Evolutionary conservation across 2,329 filamentous ascomycete genomes (phyloP), one percentile per base, ranked within the genome.

Genomic region (Verticillium tricorpus): DNA sequence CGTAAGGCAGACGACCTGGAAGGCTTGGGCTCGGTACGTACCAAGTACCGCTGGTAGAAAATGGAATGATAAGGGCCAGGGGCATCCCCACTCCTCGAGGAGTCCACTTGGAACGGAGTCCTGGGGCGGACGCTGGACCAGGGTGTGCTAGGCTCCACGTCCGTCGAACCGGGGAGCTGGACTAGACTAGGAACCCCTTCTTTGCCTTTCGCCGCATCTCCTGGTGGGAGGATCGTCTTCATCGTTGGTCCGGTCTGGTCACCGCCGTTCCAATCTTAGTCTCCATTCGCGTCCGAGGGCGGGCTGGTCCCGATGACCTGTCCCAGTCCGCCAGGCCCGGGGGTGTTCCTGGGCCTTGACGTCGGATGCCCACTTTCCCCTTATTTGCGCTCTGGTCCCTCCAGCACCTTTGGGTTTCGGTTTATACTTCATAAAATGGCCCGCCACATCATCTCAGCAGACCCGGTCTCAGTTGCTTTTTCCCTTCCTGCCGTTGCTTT

Each of bases 201-300:
- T 31, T 60, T 40, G 31, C 50, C 39, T 60, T 60, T 62, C 65
- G 65, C 62, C 57, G 60, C 62, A 61, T 58, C 60, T 40, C 61
- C 63, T 60, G 61, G 50, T 64, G 57, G 37, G 35, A 65, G 64
- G 61, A 67, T 67, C 64, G 62, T 64, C 65, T 66, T 60, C 61
- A 63, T 65, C 57, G 59, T 65, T 66, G 62, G 64, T 59, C 60
- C 59, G 65, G 61, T 66, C 39, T 63, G 62, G 65, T 67, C 65
- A 67, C 65, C 65, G 65, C 65, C 61, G 62, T 67, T 67, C 65
- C 62, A 67, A 66, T 64, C 65, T 67, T 63, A 64, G 59, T 63
- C 64, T 45, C 61, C 62, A 64, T 63, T 66, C 64, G 60, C 58
- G 61, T 66, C 63, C 60, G 58, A 60, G 15, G 60, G 55, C 57